Conservation (phyloP, 2,329 filamentous ascomycete genomes). For the Penicillium hordei region DNA sequence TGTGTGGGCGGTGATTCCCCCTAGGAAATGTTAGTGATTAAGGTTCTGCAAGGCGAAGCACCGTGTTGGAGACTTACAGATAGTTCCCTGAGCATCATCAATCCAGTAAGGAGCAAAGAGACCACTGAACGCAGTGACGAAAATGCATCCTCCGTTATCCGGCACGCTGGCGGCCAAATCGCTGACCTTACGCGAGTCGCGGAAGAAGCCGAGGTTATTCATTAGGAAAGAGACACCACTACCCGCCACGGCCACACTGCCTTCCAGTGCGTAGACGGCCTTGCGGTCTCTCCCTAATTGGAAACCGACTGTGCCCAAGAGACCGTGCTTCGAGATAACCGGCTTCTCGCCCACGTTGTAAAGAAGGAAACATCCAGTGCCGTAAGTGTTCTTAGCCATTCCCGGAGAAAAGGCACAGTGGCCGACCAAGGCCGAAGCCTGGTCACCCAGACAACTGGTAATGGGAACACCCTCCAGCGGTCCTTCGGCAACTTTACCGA, state of each 20-base stretch:
- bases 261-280: slow-evolving; percentile 78
- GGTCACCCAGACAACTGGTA: slow-evolving; percentile 82
- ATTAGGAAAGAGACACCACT: slow-evolving; percentile 75
- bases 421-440: slow-evolving; percentile 81
- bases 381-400: slow-evolving; percentile 87
- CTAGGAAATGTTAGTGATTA: slow-evolving; percentile 37
- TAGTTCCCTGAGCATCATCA: slow-evolving; percentile 83
- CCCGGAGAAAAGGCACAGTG: slow-evolving; percentile 81
- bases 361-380: slow-evolving; percentile 83
- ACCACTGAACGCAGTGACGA: slow-evolving; percentile 88
- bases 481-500: slow-evolving; percentile 66
- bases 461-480: slow-evolving; percentile 69
- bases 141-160: slow-evolving; percentile 79
- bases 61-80: slow-evolving; percentile 55
- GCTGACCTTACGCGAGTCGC: slow-evolving; percentile 62
- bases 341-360: slow-evolving; percentile 86
- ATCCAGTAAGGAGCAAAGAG: slow-evolving; percentile 95
- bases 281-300: slow-evolving; percentile 70
- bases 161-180: slow-evolving; percentile 63
- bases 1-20: slow-evolving; percentile 83
- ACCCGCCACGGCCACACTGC: slow-evolving; percentile 78
- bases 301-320: slow-evolving; percentile 84
- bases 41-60: background rate
- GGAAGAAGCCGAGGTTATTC: slow-evolving; percentile 65
- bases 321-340: slow-evolving; percentile 78